Conservation (phyloP, 1,139 yeast genomes). For the Pichia sp. region DNA sequence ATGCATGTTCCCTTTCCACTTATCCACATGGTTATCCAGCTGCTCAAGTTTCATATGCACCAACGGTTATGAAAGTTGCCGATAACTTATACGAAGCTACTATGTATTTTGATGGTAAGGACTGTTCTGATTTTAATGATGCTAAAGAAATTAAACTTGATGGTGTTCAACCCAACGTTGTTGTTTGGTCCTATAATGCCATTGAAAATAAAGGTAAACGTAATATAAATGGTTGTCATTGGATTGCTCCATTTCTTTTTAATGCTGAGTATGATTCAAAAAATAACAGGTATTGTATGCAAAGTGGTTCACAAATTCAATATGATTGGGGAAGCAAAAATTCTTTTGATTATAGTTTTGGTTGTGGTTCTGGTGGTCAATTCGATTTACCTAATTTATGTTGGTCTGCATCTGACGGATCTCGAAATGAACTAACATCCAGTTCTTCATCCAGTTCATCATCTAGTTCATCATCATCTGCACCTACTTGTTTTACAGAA, state of each 20-base stretch:
- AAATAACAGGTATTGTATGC: constrained; percentile 22
- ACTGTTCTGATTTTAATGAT: constrained; percentile 20
- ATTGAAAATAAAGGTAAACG: constrained; percentile 12
- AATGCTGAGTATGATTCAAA: constrained; percentile 15
- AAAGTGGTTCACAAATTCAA: constrained; percentile 26
- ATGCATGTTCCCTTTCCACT: constrained; percentile 6
- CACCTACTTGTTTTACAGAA: not conserved
- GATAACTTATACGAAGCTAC: constrained; percentile 25
- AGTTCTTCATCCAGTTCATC: constrained; percentile 4
- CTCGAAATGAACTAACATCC: no score
- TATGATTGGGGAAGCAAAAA: constrained; percentile 26
- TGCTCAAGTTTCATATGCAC: constrained; percentile 22
- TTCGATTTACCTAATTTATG: constrained; percentile 24
- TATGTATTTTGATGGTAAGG: constrained; percentile 24
- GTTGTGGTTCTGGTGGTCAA: constrained; percentile 27
- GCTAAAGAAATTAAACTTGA: constrained; percentile 29
- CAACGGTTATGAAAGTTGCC: constrained; percentile 20
- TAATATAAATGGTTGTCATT: constrained; percentile 24
- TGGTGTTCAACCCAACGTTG: constrained; percentile 23
- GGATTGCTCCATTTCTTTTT: constrained; percentile 24
- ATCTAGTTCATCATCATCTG: not conserved
- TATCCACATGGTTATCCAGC: constrained; percentile 20
- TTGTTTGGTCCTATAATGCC: constrained; percentile 26
- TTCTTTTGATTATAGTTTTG: constrained; percentile 26
- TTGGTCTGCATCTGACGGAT: constrained; percentile 23